A percentile compares a stretch with the other conserved stretches of the same genome.
Evolutionary conservation across 192 early-diverging fungal genomes (phyloP).

Genomic region (Diversispora eburnea): DNA sequence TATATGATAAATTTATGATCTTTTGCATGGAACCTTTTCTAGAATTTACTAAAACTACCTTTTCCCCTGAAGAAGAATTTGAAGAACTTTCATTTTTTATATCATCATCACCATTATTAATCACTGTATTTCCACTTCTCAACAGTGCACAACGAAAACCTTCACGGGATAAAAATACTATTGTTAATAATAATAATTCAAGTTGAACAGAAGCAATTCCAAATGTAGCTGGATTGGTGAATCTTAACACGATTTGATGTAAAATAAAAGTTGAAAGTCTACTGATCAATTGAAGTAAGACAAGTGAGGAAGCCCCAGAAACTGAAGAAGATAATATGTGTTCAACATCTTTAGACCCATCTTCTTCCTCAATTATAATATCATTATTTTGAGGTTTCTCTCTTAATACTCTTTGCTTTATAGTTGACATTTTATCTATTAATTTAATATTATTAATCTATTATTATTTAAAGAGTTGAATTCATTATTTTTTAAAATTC

Average conservation of each 20-base stretch:
- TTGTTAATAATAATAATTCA: slow-evolving; percentile 84
- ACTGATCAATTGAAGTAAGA: slow-evolving; percentile 72
- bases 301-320: slow-evolving; percentile 70
- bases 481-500: too few species aligned
- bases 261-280: slow-evolving; percentile 76
- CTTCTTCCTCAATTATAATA: too few species aligned
- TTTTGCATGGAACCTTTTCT: slow-evolving; percentile 41
- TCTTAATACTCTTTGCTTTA: too few species aligned
- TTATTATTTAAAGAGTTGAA: too few species aligned
- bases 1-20: slow-evolving; percentile 69
- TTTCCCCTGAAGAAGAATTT: not conserved
- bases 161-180: slow-evolving; percentile 88
- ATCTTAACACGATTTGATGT: slow-evolving; percentile 73
- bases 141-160: slow-evolving; percentile 71
- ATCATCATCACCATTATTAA: slow-evolving; percentile 26
- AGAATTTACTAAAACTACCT: slow-evolving; percentile 26
- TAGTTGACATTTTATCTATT: too few species aligned
- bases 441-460: too few species aligned
- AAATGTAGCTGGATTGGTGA: slow-evolving; percentile 66
- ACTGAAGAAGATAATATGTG: slow-evolving; percentile 55
- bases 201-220: slow-evolving; percentile 80
- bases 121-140: slow-evolving; percentile 36
- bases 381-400: too few species aligned
- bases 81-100: slow-evolving; percentile 26
- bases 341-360: slow-evolving; percentile 26